These are phyloP conservation scores for Trichosporon sp. DNA, from an alignment of 1,284 basidiomycete species.

Conservation along the genomic window DNA sequence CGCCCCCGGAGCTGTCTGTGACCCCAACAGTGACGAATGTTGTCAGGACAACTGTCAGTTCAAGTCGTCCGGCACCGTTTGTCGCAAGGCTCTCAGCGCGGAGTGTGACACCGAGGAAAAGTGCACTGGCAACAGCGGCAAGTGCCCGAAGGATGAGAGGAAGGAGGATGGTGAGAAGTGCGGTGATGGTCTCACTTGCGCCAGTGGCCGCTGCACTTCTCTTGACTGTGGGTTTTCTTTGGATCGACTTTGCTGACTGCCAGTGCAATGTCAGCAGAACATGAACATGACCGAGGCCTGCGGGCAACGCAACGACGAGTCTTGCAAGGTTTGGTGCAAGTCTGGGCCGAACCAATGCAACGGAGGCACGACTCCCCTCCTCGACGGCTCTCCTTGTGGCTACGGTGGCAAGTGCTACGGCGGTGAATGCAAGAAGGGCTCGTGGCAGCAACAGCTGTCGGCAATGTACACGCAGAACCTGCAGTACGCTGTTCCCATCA, in stretches of 20 bases:
- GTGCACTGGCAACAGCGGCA: constrained; percentile 69
- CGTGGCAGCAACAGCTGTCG: constrained; percentile 59
- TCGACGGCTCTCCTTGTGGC: constrained; percentile 83
- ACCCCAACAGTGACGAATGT: constrained; percentile 71
- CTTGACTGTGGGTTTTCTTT: constrained; percentile 56
- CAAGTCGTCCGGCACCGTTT: constrained; percentile 60
- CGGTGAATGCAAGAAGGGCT: constrained; percentile 64
- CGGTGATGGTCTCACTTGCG: constrained; percentile 68
- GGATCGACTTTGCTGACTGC: constrained; percentile 4
- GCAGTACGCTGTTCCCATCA: constrained; percentile 74
- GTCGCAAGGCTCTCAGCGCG: constrained; percentile 64
- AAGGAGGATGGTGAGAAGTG: constrained; percentile 67
- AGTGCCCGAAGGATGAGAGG: constrained; percentile 68
- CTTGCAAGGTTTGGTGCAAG: constrained; percentile 75
- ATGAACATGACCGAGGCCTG: constrained; percentile 67
- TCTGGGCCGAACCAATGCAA: constrained; percentile 59
- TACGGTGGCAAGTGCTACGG: constrained; percentile 67
- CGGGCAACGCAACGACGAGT: constrained; percentile 59
- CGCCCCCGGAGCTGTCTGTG: constrained; percentile 66
- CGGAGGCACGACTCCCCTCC: constrained; percentile 66
- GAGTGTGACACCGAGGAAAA: constrained; percentile 72
- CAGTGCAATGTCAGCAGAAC: constrained; percentile 71
- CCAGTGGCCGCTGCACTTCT: constrained; percentile 76
- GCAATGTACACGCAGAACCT: constrained; percentile 72
- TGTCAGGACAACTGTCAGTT: constrained; percentile 69